These are phyloP conservation scores for Sugiyamaella neomexicana DNA, from an alignment of 1,139 yeast genomes.

Conservation along the genomic window DNA sequence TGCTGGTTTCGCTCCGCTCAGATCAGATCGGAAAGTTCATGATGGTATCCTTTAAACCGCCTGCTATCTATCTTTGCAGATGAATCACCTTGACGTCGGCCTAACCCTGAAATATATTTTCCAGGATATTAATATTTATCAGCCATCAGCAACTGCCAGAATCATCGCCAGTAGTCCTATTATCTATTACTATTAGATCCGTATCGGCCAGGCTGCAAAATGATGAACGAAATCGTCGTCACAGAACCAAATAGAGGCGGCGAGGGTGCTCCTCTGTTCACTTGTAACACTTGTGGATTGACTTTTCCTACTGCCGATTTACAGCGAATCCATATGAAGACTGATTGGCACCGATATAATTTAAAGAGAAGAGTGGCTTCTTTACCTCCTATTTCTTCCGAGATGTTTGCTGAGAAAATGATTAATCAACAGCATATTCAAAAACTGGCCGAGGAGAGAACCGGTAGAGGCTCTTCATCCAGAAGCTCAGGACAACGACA, in stretches of 20 bases:
- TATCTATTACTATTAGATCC: no score
- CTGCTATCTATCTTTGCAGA: no score
- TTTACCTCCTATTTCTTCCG: conserved; percentile 75
- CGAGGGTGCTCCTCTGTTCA: conserved; percentile 41
- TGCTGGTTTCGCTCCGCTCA: no score
- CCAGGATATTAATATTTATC: conserved; percentile 9
- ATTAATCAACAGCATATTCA: conserved; percentile 44
- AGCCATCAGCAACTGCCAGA: no score
- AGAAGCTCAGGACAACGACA: conserved; percentile 38
- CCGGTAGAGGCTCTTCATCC: conserved; percentile 40
- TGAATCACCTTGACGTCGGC: conserved; percentile 2
- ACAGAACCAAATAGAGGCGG: conserved; percentile 37
- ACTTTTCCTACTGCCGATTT: conserved; percentile 73
- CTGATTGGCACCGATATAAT: conserved; percentile 95
- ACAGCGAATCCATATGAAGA: conserved; percentile 90
- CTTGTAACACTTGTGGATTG: conserved; percentile 87
- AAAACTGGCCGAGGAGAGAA: conserved; percentile 47
- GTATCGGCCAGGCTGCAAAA: no score
- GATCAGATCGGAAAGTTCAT: no score
- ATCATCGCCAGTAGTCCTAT: no score
- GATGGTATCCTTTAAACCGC: conserved; percentile 5
- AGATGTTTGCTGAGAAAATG: conserved; percentile 77
- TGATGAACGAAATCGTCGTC: conserved; percentile 82
- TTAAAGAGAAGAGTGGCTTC: conserved; percentile 88
- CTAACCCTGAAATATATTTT: conserved; percentile 11